A percentile compares a stretch with the other conserved stretches of the same genome.
Conservation (phyloP, 768 basidiomycete species). For the Tulasnella sp. region DNA sequence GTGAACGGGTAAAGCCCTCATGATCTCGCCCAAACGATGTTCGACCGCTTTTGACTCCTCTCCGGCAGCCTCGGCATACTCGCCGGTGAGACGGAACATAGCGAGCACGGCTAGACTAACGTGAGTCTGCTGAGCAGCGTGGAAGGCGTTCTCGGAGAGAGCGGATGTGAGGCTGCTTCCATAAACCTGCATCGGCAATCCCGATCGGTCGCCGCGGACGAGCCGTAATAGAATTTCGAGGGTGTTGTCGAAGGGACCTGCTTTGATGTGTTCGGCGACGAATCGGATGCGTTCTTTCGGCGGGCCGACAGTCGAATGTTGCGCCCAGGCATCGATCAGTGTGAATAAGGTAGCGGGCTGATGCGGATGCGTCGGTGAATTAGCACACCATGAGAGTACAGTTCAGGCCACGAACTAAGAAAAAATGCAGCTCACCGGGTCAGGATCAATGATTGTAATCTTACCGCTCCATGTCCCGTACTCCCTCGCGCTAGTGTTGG, state of each 20-base stretch:
- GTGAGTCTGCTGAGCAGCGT: conserved; percentile 84
- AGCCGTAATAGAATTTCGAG: conserved; percentile 88
- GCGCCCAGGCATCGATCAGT: conserved; percentile 80
- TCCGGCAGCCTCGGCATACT: conserved; percentile 63
- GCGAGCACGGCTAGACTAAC: conserved; percentile 88
- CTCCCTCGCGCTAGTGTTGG: conserved; percentile 15
- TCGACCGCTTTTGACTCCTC: conserved; percentile 50
- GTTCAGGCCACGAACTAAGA: conserved; percentile 6
- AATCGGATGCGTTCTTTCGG: conserved; percentile 75
- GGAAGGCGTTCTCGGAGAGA: conserved; percentile 64
- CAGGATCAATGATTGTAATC: conserved; percentile 84
- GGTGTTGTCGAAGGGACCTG: conserved; percentile 63
- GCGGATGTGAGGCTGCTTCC: background rate
- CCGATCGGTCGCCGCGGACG: conserved; percentile 79
- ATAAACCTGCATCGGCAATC: conserved; percentile 42
- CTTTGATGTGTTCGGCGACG: conserved; percentile 71
- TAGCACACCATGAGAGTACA: background rate
- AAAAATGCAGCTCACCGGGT: conserved; percentile 72
- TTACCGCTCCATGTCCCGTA: conserved; percentile 72
- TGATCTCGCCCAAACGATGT: conserved; percentile 74
- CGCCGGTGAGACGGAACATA: conserved; percentile 72
- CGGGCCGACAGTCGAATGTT: conserved; percentile 68
- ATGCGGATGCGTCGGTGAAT: conserved; percentile 12
- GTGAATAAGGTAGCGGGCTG: conserved; percentile 89
- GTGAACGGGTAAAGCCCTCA: conserved; percentile 77